Evolutionary conservation across 2,329 filamentous ascomycete species (phyloP), one percentile per base, ranked within the genome.

Genomic region (Paracamarosporium sp.): DNA sequence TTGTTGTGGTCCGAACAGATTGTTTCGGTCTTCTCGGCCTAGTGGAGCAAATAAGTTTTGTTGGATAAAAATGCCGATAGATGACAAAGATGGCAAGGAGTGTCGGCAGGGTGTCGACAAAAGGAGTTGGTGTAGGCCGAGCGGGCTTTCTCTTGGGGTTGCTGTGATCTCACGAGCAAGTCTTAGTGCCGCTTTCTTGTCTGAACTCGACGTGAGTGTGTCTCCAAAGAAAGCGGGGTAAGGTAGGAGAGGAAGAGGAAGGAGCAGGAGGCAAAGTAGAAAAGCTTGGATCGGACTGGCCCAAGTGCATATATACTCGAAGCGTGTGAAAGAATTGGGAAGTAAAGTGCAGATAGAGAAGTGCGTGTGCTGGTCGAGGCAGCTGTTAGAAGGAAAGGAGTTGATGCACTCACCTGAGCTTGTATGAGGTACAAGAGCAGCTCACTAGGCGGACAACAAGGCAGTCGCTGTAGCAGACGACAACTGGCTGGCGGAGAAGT

Each of bases 381-480:
- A 3, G 47, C 47, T 50, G 33, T 50, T 17, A 6, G 47, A 9
- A 20, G 45, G 30, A 9, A 35, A 28, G n/a, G 13, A 9, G n/a
- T 7, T 27, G 46, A 20, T 30, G 35, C 22, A 51, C 48, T 51
- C 20, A 51, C 48, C n/a, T 31, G 48, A 40, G 35, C 33, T 35
- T 40, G 30, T 40, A 6, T n/a, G 22, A 7, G 46, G 20, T 28
- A 25, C n/a, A n/a, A 6, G 31, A 50, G 46, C 46, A 41, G 35
- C 22, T 1, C 47, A 4, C 27, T 33, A 27, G 36, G 12, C 36
- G n/a, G 27, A 20, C 17, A 17, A 31, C n/a, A 27, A 51, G 48
- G 40, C n/a, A 27, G 48, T 33, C n/a, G 6, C 13, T 31, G 9
- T 9, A 25, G 47, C 35, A 40, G 15, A 28, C 17, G 27, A n/a